Conservation (phyloP, 352 stramenopile genomes). For the Pythium aphanidermatum region DNA sequence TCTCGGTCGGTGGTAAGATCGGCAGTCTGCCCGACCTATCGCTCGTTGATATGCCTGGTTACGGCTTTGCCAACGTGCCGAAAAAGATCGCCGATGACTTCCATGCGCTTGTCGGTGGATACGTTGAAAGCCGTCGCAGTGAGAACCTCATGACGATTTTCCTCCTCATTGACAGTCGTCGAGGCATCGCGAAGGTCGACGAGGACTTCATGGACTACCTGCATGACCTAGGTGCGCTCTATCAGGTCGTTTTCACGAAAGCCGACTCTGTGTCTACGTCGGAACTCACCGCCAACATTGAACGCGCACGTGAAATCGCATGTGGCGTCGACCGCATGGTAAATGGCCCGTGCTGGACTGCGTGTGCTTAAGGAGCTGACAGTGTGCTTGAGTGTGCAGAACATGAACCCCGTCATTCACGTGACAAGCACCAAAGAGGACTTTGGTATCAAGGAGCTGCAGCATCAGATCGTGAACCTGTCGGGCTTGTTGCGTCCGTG, state of each 20-base stretch:
- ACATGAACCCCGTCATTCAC: slow-evolving; percentile 80
- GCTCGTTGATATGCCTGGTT: slow-evolving; percentile 85
- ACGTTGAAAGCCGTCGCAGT: slow-evolving; percentile 53
- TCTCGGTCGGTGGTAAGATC: slow-evolving; percentile 72
- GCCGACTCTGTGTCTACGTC: slow-evolving; percentile 49
- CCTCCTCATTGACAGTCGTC: slow-evolving; percentile 73
- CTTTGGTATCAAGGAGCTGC: slow-evolving; percentile 71
- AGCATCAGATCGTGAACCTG: slow-evolving; percentile 65
- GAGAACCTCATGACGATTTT: slow-evolving; percentile 73
- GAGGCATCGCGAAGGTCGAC: slow-evolving; percentile 71
- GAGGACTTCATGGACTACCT: slow-evolving; percentile 88
- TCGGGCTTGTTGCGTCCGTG: slow-evolving; percentile 35
- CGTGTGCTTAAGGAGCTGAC: too few species aligned
- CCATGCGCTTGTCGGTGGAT: slow-evolving; percentile 76
- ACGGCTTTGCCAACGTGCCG: slow-evolving; percentile 75
- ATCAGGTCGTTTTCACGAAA: slow-evolving; percentile 91
- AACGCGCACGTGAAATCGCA: slow-evolving; percentile 42
- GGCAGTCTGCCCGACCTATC: slow-evolving; percentile 58
- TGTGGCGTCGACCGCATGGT: slow-evolving; percentile 50
- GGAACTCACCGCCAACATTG: slow-evolving; percentile 44
- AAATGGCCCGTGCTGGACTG: background rate
- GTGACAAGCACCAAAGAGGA: slow-evolving; percentile 72
- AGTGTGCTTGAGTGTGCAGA: too few species aligned
- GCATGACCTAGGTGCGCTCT: slow-evolving; percentile 68
- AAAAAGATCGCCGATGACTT: slow-evolving; percentile 71